Base-by-base conservation (phyloP, 768 basidiomycete species). In the Mycena leptocephala region DNA sequence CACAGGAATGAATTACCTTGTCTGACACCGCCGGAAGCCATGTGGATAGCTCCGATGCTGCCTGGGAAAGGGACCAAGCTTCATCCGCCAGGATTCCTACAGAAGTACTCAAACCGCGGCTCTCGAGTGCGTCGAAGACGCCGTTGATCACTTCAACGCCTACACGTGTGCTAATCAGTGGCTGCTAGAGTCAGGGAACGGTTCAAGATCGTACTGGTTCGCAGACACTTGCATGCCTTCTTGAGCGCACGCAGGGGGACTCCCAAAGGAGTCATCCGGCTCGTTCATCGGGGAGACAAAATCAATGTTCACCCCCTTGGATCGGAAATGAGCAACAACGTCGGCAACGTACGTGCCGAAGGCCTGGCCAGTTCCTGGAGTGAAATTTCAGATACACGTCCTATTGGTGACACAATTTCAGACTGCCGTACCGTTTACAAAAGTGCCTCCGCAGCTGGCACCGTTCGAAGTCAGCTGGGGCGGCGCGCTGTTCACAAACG, bases 281-380 rank as follows among this genome's bases (percentile, higher is more conserved):
- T 87, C 86, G 75, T 89, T 88, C 84, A 89, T 89, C 11, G 87
- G 84, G 2, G 88, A 88, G 30, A 89, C 82, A 33, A 85, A 85
- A 46, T 82, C 84, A 59, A 89, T 86, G 18, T 81, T 81, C 35
- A 89, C 81, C 16, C 86, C 87, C 66, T 83, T 80, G 13, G 77
- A 78, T 37, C 84, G 81, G 80, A 86, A 89, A 78, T 88, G 86
- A 30, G 78, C 72, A 22, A 88, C 78, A 5, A 89, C 88, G 74
- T 88, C 88, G 1, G 86, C 85, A 16, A 89, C 75, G 70, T 80
- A 89, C 51, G 84, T 83, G 20, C 86, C 87, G 80, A 87, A 89
- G 32, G 84, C 86, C n/a, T 79, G 73, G 32, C 86, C 85, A 9
- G 79, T 82, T 18, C 85, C 86, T 82, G 58, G 14, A 26, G 24